These are phyloP conservation scores for Diaporthe nobilis DNA, from an alignment of 2,329 filamentous ascomycete species.

Conservation along the genomic window DNA sequence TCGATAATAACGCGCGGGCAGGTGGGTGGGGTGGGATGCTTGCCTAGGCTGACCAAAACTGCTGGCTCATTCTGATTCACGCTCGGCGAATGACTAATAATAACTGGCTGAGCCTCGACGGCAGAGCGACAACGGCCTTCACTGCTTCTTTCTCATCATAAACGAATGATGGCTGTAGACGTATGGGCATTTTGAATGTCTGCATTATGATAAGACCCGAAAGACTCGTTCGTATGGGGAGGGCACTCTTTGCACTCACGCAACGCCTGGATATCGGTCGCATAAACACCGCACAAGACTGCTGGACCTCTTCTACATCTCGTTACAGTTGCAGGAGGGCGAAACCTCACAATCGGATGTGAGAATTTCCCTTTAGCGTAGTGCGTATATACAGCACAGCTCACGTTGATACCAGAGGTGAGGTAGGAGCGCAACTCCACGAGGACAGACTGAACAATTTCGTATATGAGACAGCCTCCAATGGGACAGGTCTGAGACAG, in stretches of 20 bases:
- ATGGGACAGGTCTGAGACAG: background rate
- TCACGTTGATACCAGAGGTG: background rate
- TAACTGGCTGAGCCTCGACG: background rate
- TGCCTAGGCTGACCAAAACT: slow-evolving; percentile 5
- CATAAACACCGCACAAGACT: background rate
- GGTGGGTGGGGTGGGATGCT: slow-evolving; percentile 20
- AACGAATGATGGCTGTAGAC: background rate
- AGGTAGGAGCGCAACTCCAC: background rate
- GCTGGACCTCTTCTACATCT: background rate
- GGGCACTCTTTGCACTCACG: too few relatives aligned
- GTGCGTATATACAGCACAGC: background rate
- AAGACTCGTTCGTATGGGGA: background rate
- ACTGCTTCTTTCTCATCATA: background rate
- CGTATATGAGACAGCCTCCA: background rate
- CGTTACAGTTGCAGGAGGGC: background rate
- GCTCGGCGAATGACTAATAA: slow-evolving; percentile 8
- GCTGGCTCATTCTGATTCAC: slow-evolving; percentile 27
- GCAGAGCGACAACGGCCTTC: background rate
- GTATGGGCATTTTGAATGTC: background rate
- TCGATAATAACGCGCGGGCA: slow-evolving; percentile 11
- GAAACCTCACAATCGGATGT: background rate
- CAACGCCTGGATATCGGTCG: background rate
- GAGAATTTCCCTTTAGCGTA: background rate
- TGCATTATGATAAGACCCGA: background rate
- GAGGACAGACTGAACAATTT: background rate